Evolutionary conservation across 2,329 filamentous ascomycete species (phyloP), one percentile per base, ranked within the genome.

Genomic region (Cladosporium halotolerans): DNA sequence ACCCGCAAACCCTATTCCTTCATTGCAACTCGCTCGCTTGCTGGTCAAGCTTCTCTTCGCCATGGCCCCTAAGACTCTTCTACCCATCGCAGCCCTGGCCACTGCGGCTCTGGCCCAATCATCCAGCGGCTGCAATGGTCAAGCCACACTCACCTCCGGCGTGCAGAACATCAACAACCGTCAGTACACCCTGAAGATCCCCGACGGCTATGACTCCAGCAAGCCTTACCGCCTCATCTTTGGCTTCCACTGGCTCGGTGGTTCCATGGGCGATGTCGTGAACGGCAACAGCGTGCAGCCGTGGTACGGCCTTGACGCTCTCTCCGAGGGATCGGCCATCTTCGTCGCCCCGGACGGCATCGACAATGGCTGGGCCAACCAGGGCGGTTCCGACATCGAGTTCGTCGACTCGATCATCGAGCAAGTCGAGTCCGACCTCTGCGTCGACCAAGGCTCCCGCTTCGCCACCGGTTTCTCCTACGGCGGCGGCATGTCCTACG

Each of bases 331-430:
- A 34, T 53, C 50, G 5, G 50, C 50, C 34, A 53, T 53, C 42
- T 53, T 53, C 33, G 42, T 53, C 23, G 50, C 43, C 2, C 50
- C 50, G 9, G 41, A 53, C 23, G 50, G 50, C 9, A 39, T 53
- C 4, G 23, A 53, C 42, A 36, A 32, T 28, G 50, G 50, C 36
- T 53, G 50, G 50, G 50, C 50, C 3, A 53, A 53, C 38, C 13
- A 9, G 9, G 50, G 44, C 34, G 50, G 42, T 9, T 8, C 6
- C 10, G 50, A 53, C 42, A 45, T 53, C 34, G 14, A 36, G n/a
- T 53, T 53, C 14, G 38, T 46, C 43, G 42, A 53, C 19, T 41
- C 33, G 11, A 53, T 53, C 50, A 53, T 53, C 23, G 41, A 53
- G 43, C 42, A 53, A 13, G 42, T 53, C 34, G 50, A 53, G 14